phyloP scores from a whole-genome alignment of 2,329 filamentous ascomycete species.

The Aspergillus fumigatiaffinis region DNA sequence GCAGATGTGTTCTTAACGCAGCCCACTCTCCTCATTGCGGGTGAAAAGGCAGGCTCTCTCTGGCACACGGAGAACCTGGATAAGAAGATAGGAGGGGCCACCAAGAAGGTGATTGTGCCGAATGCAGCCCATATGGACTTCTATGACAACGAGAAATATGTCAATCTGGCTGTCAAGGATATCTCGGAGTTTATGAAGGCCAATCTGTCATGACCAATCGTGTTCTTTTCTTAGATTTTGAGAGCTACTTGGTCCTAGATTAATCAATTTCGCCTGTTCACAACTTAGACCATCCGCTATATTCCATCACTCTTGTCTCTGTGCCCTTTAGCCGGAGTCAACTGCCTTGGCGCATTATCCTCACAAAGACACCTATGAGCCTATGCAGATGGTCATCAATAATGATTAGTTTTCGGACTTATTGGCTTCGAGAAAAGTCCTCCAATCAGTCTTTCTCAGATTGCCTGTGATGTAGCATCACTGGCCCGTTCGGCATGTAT shows the following conservation, averaged over 20 bases:
- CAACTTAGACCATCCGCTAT: neutral
- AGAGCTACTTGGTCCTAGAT: neutral
- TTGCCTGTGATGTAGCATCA: neutral
- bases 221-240: neutral
- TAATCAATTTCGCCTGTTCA: neutral
- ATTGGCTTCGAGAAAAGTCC: neutral
- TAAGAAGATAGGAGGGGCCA: conserved; percentile 9
- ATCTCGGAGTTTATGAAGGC: conserved; percentile 8
- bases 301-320: neutral
- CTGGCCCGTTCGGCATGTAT: neutral
- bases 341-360: too few species aligned
- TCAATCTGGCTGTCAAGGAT: conserved; percentile 9
- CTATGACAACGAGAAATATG: conserved; percentile 12
- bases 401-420: neutral
- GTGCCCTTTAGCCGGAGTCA: neutral
- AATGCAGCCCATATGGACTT: conserved; percentile 13
- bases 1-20: neutral
- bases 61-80: conserved; percentile 16
- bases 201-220: neutral
- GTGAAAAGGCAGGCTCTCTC: neutral
- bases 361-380: neutral
- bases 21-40: neutral
- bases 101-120: conserved; percentile 12
- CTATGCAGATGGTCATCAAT: neutral
- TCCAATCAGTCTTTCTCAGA: neutral